phyloP scores from a whole-genome alignment of 495 filamentous ascomycete genomes.

The Penicillium coffeae region DNA sequence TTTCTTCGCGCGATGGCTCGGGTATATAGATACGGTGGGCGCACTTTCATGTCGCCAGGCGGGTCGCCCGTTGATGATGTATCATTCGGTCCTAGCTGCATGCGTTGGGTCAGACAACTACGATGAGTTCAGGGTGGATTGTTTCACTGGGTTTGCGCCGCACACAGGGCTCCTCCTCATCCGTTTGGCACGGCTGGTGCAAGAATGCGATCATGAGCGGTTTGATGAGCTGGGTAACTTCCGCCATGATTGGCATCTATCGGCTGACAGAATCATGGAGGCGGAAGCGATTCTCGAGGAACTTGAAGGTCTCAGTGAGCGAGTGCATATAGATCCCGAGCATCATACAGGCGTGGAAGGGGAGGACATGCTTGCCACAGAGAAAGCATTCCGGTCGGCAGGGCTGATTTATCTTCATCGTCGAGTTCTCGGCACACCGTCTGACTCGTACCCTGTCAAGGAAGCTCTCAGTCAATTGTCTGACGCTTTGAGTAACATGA shows the following conservation, averaged over 20 bases:
- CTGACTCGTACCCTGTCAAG: conserved; percentile 55
- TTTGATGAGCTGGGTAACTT: conserved; percentile 56
- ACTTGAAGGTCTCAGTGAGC: conserved; percentile 36
- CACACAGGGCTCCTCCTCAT: conserved; percentile 68
- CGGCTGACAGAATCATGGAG: conserved; percentile 45
- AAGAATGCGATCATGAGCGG: conserved; percentile 64
- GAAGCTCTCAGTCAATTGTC: conserved; percentile 62
- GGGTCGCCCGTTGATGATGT: conserved; percentile 50
- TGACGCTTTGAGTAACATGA: conserved; percentile 56
- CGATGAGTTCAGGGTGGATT: conserved; percentile 68
- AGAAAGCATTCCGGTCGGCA: conserved; percentile 77
- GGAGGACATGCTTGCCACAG: conserved; percentile 69
- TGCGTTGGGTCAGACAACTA: conserved; percentile 29
- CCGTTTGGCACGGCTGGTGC: conserved; percentile 67
- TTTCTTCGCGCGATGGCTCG: conserved; percentile 83
- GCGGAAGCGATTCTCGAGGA: conserved; percentile 55
- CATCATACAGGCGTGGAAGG: conserved; percentile 34
- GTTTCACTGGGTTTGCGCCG: conserved; percentile 74
- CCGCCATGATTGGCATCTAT: conserved; percentile 55
- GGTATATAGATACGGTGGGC: conserved; percentile 80
- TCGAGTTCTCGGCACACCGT: conserved; percentile 60
- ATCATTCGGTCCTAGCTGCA: conserved; percentile 52
- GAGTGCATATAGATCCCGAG: conserved; percentile 26
- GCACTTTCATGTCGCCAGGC: conserved; percentile 67
- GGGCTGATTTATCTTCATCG: conserved; percentile 74